Evolutionary conservation across 1,284 basidiomycete species (phyloP).

Genomic region (Tausonia pullulans): DNA sequence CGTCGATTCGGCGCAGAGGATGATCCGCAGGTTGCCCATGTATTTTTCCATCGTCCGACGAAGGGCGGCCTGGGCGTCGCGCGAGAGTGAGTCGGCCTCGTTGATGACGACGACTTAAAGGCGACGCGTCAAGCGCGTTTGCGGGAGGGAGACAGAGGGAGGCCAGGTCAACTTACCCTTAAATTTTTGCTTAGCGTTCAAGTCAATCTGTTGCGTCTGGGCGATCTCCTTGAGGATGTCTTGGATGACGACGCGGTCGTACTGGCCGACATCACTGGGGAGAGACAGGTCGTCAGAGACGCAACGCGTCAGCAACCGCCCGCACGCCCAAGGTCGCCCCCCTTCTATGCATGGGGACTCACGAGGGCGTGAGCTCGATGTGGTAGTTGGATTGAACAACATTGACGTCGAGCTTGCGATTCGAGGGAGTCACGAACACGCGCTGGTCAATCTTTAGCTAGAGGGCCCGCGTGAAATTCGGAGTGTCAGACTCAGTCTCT

Average conservation of each 20-base stretch:
- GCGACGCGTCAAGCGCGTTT: neutral
- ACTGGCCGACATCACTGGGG: conserved; percentile 84
- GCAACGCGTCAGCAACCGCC: too few species aligned
- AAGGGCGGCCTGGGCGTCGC: conserved; percentile 93
- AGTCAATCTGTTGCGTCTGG: conserved; percentile 95
- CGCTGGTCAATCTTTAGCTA: conserved; percentile 98
- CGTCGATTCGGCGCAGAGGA: conserved; percentile 95
- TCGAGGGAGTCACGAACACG: conserved; percentile 88
- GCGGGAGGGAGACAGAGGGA: neutral
- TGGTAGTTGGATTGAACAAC: conserved; percentile 96
- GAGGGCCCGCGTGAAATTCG: neutral
- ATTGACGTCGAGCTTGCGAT: conserved; percentile 91
- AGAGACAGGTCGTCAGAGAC: neutral
- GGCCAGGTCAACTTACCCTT: conserved; percentile 52
- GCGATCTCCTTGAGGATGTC: conserved; percentile 37
- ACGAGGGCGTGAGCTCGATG: conserved; percentile 96
- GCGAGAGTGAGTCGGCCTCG: conserved; percentile 86
- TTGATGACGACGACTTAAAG: conserved; percentile 89
- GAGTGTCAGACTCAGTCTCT: neutral
- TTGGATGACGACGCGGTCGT: conserved; percentile 49
- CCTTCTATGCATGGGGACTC: conserved; percentile 19
- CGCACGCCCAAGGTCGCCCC: neutral
- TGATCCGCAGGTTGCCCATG: conserved; percentile 93
- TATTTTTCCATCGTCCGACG: conserved; percentile 99
- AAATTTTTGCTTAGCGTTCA: conserved; percentile 89